Percentiles rank a stretch among this genome's conserved stretches.
Conservation (phyloP, 139 green algal genomes). For the Desmodesmus armatus region DNA sequence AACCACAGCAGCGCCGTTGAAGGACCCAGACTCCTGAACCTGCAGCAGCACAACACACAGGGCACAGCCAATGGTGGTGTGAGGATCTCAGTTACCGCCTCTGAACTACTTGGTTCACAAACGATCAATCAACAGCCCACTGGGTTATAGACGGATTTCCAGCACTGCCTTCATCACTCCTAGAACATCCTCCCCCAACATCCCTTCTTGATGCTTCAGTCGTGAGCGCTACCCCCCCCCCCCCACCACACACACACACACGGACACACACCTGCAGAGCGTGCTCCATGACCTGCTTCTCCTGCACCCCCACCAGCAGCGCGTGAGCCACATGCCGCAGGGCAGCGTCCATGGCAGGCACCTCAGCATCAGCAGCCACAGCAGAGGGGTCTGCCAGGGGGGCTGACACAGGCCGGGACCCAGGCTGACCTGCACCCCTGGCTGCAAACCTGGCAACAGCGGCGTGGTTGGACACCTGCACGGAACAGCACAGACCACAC, state of each 20-base stretch:
- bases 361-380: slow-evolving; percentile 57
- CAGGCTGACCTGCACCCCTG: slow-evolving; percentile 73
- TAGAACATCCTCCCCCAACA: no score
- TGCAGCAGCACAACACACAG: background rate
- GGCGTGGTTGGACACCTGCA: slow-evolving; percentile 74
- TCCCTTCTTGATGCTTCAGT: no score
- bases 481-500: background rate
- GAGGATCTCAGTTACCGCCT: background rate
- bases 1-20: slow-evolving; percentile 53
- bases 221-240: no score
- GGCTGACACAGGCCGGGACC: slow-evolving; percentile 77
- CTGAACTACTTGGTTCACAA: no score
- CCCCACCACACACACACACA: no score
- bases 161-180: no score
- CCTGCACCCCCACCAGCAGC: slow-evolving; percentile 79
- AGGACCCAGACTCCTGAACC: slow-evolving; percentile 8
- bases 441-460: slow-evolving; percentile 86
- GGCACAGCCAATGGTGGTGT: background rate
- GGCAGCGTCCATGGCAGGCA: slow-evolving; percentile 57
- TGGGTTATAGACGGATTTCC: no score
- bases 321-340: slow-evolving; percentile 87
- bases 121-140: no score
- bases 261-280: slow-evolving; percentile 59
- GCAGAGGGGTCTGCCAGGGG: slow-evolving; percentile 85
- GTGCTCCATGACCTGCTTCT: slow-evolving; percentile 63